Percentiles rank a stretch among this genome's conserved stretches.
Evolutionary conservation across 2,329 filamentous ascomycete genomes (phyloP).

Genomic region (Alternaria gaisen): DNA sequence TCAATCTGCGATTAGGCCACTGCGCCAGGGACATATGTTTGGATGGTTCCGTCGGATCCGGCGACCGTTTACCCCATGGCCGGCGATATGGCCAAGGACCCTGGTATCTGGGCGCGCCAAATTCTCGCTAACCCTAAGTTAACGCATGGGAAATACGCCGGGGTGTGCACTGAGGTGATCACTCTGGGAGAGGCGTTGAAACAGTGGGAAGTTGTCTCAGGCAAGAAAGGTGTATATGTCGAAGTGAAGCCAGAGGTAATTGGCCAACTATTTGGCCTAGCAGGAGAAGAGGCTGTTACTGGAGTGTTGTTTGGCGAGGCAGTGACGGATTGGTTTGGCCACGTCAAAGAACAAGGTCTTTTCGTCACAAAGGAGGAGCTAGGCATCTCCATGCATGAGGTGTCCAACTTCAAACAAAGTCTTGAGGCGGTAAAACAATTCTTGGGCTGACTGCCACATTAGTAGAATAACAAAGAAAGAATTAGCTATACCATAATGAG

Average conservation of each 20-base stretch:
- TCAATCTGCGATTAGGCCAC: background rate
- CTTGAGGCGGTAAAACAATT: slow-evolving; percentile 8
- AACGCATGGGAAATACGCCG: slow-evolving; percentile 9
- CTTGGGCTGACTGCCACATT: background rate
- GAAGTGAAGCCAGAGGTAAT: slow-evolving; percentile 3
- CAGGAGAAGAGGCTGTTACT: slow-evolving; percentile 12
- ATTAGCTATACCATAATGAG: background rate
- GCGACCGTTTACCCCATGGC: slow-evolving; percentile 8
- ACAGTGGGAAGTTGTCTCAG: slow-evolving; percentile 2
- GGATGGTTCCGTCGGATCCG: slow-evolving; percentile 7
- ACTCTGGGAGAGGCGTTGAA: slow-evolving; percentile 3
- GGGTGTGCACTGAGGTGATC: slow-evolving; percentile 8
- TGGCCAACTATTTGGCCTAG: background rate
- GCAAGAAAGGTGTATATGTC: slow-evolving; percentile 12
- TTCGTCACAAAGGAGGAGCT: slow-evolving; percentile 10
- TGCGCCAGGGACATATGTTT: slow-evolving; percentile 6
- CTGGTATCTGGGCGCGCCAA: slow-evolving; percentile 14
- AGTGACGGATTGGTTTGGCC: slow-evolving; percentile 7
- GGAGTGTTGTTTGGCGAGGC: slow-evolving; percentile 7
- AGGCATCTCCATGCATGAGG: slow-evolving; percentile 3
- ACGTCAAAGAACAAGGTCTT: slow-evolving; percentile 5
- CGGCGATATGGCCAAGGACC: slow-evolving; percentile 10
- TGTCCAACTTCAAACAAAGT: slow-evolving; percentile 10
- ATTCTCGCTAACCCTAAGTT: slow-evolving; percentile 7
- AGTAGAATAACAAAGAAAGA: background rate